These are phyloP conservation scores for Forsythia viridissima DNA, from an alignment of 257 asterid species.

Conservation along the genomic window DNA sequence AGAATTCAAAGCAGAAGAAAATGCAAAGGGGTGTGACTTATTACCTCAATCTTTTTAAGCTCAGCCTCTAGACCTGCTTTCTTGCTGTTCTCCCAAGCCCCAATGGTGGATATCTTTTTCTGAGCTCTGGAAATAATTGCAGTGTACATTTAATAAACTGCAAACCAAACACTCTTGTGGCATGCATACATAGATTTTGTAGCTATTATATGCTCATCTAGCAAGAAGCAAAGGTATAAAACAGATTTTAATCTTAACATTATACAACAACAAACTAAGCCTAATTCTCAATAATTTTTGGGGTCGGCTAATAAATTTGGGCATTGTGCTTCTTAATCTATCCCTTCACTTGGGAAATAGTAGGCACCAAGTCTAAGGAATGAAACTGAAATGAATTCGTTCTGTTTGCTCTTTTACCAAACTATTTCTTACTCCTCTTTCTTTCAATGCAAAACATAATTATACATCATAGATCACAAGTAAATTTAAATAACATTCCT, in stretches of 20 bases:
- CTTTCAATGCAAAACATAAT: not conserved
- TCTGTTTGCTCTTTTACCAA: too few species aligned
- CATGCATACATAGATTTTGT: not conserved
- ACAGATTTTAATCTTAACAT: too few species aligned
- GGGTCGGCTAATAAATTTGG: not conserved
- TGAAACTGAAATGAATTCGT: too few species aligned
- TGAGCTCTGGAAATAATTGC: constrained; percentile 44
- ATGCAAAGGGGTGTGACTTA: not conserved
- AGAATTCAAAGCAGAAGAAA: not conserved
- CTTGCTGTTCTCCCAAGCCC: constrained; percentile 66
- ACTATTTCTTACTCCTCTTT: not conserved
- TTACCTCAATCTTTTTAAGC: constrained; percentile 61
- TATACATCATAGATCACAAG: not conserved
- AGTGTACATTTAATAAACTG: not conserved
- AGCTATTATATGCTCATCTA: not conserved
- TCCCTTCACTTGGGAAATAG: too few species aligned
- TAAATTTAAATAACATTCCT: too few species aligned
- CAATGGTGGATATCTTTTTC: constrained; percentile 43
- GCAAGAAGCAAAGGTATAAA: not conserved
- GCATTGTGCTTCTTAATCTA: too few species aligned
- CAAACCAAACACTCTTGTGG: not conserved
- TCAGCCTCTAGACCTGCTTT: constrained; percentile 59
- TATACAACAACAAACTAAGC: not conserved
- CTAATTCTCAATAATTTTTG: not conserved
- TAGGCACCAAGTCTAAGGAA: too few species aligned